Evolutionary conservation across 306 rosid genomes (phyloP).

Genomic region (Fragaria vesca): DNA sequence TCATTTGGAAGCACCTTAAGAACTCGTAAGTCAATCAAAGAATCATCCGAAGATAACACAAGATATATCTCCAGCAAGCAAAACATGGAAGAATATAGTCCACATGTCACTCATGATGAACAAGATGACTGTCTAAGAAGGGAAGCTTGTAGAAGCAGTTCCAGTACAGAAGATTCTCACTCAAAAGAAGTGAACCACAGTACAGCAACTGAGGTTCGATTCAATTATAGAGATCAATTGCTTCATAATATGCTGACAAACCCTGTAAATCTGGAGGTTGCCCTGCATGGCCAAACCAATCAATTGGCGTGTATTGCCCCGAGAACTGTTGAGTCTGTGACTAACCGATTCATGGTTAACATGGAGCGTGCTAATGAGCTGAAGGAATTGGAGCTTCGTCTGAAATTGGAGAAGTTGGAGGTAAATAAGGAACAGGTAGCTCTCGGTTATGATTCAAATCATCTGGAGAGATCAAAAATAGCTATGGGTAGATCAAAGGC

Average conservation of each 20-base stretch:
- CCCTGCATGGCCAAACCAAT: slow-evolving; percentile 40
- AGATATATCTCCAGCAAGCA: slow-evolving; percentile 22
- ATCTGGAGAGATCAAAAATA: slow-evolving; percentile 62
- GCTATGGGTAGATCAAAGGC: slow-evolving; percentile 69
- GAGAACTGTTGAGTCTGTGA: slow-evolving; percentile 28
- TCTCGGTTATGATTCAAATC: slow-evolving; percentile 48
- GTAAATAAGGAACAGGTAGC: slow-evolving; percentile 55
- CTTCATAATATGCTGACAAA: slow-evolving; percentile 33
- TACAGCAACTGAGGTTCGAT: slow-evolving; percentile 24
- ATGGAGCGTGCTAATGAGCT: slow-evolving; percentile 78
- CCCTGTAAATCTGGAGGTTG: slow-evolving; percentile 40
- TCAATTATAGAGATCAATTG: slow-evolving; percentile 36
- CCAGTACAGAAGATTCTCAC: slow-evolving; percentile 32
- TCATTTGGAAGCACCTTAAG: slow-evolving; percentile 81
- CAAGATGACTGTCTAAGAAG: slow-evolving; percentile 25
- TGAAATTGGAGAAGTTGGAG: slow-evolving; percentile 44
- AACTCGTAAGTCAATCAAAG: slow-evolving; percentile 65
- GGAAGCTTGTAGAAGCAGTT: slow-evolving; percentile 33
- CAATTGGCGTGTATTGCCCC: slow-evolving; percentile 41
- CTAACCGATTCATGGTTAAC: slow-evolving; percentile 28
- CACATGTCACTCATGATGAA: slow-evolving; percentile 26
- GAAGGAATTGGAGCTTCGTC: slow-evolving; percentile 56
- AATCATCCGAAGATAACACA: slow-evolving; percentile 38
- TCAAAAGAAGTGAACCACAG: slow-evolving; percentile 20
- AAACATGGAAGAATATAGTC: slow-evolving; percentile 27